These are phyloP conservation scores for Eragrostis nindensis DNA, from an alignment of 176 grass and related monocot genomes.

Conservation along the genomic window DNA sequence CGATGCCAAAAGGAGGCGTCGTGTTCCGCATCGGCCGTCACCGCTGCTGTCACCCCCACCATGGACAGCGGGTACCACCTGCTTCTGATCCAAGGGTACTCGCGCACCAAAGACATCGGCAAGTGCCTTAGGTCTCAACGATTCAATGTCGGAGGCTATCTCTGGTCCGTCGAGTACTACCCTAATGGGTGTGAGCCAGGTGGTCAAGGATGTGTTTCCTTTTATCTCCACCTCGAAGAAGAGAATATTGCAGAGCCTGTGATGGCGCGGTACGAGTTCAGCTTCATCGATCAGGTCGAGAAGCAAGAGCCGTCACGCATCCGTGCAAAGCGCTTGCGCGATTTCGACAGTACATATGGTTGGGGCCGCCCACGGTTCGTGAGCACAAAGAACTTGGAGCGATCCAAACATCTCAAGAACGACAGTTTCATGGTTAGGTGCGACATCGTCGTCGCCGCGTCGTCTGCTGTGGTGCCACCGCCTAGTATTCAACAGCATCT, in stretches of 20 bases:
- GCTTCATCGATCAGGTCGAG: not conserved
- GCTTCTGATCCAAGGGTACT: constrained; percentile 11
- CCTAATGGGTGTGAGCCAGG: too few relatives aligned
- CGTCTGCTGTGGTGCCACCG: not conserved
- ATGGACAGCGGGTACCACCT: constrained; percentile 20
- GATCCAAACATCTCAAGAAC: not conserved
- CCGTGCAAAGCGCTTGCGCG: not conserved
- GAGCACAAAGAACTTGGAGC: not conserved
- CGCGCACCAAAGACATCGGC: not conserved
- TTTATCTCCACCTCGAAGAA: not conserved
- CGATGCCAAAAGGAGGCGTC: not conserved
- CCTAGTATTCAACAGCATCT: constrained; percentile 29
- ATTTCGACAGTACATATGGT: not conserved
- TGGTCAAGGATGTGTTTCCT: too few relatives aligned
- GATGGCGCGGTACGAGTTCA: constrained; percentile 14
- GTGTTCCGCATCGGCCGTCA: too few relatives aligned
- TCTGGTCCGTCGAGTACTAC: too few relatives aligned
- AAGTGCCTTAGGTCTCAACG: too few relatives aligned
- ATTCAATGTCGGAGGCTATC: too few relatives aligned
- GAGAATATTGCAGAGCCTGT: not conserved
- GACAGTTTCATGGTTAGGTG: too few relatives aligned
- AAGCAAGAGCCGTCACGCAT: not conserved
- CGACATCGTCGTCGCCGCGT: too few relatives aligned
- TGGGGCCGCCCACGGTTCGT: not conserved
- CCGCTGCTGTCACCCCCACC: not conserved